Conservation (phyloP, 2,329 filamentous ascomycete species). For the Trichoderma koningii region DNA sequence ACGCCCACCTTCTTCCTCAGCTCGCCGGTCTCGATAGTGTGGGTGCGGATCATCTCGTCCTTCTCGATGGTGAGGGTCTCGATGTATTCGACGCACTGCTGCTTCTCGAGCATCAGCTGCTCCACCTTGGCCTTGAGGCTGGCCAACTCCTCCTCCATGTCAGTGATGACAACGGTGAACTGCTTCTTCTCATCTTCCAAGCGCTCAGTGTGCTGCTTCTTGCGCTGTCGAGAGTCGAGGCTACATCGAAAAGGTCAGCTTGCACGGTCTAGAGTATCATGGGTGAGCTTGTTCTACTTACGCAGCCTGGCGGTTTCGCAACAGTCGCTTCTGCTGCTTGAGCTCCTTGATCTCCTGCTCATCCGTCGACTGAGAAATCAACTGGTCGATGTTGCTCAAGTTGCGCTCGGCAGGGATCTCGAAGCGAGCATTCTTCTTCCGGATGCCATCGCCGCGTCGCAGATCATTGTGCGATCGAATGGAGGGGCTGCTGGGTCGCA, state of each 20-base stretch:
- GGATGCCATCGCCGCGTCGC: conserved; percentile 80
- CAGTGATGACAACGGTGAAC: conserved; percentile 72
- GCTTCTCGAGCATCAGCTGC: conserved; percentile 71
- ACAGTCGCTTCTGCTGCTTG: conserved; percentile 94
- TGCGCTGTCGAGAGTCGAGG: conserved; percentile 93
- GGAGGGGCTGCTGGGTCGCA: conserved; percentile 67
- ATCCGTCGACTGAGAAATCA: conserved; percentile 84
- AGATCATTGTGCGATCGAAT: conserved; percentile 76
- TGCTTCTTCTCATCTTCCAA: conserved; percentile 97
- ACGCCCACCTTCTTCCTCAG: conserved; percentile 90
- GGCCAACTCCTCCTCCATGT: conserved; percentile 76
- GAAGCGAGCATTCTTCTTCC: conserved; percentile 98
- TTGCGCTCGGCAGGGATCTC: conserved; percentile 95
- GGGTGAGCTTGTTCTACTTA: conserved; percentile 53
- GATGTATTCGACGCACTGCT: conserved; percentile 73
- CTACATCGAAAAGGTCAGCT: conserved; percentile 47
- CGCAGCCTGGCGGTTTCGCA: conserved; percentile 96
- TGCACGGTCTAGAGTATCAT: conserved; percentile 3
- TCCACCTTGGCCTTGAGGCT: conserved; percentile 69
- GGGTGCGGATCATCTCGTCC: conserved; percentile 83
- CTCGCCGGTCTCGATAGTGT: conserved; percentile 88
- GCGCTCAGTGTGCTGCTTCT: conserved; percentile 97
- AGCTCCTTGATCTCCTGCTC: conserved; percentile 96
- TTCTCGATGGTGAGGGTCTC: conserved; percentile 80
- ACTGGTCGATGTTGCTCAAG: conserved; percentile 88